Percentiles rank a stretch among this genome's conserved stretches.
Conservation (phyloP, 805 yeast genomes). For the Metschnikowia kunwiensis region DNA sequence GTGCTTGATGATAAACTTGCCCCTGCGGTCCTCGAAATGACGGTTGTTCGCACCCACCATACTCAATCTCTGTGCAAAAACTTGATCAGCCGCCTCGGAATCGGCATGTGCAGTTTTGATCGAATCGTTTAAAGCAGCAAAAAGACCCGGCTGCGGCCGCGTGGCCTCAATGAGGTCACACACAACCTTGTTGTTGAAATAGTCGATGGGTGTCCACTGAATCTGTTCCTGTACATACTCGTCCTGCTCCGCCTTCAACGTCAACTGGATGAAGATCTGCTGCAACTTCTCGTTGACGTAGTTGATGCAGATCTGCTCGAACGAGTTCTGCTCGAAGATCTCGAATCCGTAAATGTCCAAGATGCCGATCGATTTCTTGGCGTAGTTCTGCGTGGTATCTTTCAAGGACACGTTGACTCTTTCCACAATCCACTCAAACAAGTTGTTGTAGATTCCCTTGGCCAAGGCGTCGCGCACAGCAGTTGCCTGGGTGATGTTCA, state of each 20-base stretch:
- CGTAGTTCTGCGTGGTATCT: constrained; percentile 36
- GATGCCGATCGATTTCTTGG: constrained; percentile 78
- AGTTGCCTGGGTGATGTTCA: constrained; percentile 86
- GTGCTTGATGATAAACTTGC: constrained; percentile 87
- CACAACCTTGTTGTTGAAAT: constrained; percentile 92
- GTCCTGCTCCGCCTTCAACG: constrained; percentile 95
- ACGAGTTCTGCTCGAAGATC: constrained; percentile 90
- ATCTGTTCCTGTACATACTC: constrained; percentile 94
- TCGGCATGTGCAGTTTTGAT: constrained; percentile 99
- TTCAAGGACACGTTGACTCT: constrained; percentile 78
- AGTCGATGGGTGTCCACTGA: constrained; percentile 96
- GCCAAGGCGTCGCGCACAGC: constrained; percentile 96
- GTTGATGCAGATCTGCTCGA: constrained; percentile 93
- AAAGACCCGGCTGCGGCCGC: constrained; percentile 89
- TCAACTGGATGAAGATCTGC: constrained; percentile 93
- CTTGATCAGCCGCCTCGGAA: constrained; percentile 92
- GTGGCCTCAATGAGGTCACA: constrained; percentile 93
- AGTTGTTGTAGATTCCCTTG: constrained; percentile 85
- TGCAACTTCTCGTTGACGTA: constrained; percentile 94
- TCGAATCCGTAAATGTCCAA: constrained; percentile 96
- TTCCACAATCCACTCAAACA: constrained; percentile 95
- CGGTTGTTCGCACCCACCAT: constrained; percentile 73
- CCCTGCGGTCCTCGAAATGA: constrained; percentile 84
- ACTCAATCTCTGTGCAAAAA: constrained; percentile 87
- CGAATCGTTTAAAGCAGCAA: constrained; percentile 95